Evolutionary conservation across 2,329 filamentous ascomycete species (phyloP), one percentile per base, ranked within the genome.

Genomic region (Colletotrichum kahawae): DNA sequence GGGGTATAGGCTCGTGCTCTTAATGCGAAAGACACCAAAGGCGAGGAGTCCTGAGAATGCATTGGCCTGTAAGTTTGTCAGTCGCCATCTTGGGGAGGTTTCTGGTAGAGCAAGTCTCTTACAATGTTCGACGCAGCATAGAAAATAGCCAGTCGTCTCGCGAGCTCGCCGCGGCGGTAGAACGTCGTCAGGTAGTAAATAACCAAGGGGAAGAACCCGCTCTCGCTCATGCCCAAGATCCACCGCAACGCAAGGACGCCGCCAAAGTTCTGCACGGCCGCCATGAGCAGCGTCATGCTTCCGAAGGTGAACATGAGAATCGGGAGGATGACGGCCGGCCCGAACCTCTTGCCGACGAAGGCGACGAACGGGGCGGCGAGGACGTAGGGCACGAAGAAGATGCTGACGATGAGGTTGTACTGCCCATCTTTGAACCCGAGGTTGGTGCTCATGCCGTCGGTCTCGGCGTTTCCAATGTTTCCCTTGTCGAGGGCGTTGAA

Each of bases 301-400:
- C 93, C 93, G 79, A 95, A 95, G 59, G 82, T 86, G 79, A 93
- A 89, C 93, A 95, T 95, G 86, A 94, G 89, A 63, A 92, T 82
- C 1, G 93, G 92, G n/a, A 95, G 84, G 6, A 94, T 92, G 43
- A 89, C 86, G 66, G 90, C 89, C 0, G 94, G 91, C 1, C 93
- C 93, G 79, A 89, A 94, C 77, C 91, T 92, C 85, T 95, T 95
- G 76, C 93, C 93, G 13, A 94, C 82, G 83, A 95, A 92, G 59
- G 84, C 84, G 2, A 86, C 77, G 10, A 84, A 82, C 0, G 92
- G 93, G 0, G 93, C 93, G 7, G 72, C 67, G 54, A 95, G 80
- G 67, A 95, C 93, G 81, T 93, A 95, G 0, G 94, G 94, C 7
- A 95, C 87, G 82, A 94, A 95, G 86, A 95, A 95, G 77, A 95